Conservation (phyloP, 352 stramenopile genomes). For the Phytophthora cajani region DNA sequence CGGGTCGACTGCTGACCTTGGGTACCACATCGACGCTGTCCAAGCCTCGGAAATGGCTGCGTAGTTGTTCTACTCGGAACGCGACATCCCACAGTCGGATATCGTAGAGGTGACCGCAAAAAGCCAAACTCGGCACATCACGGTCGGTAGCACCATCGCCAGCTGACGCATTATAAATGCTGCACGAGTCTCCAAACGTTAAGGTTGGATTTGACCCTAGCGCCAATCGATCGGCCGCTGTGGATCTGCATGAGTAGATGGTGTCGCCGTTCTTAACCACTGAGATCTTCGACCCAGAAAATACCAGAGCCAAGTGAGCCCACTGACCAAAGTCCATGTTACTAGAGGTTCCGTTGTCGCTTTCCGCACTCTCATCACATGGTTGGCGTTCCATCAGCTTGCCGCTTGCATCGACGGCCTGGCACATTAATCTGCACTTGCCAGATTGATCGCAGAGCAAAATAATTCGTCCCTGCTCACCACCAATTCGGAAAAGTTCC, state of each 20-base stretch:
- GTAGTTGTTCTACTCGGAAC: conserved; percentile 59
- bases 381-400: conserved; percentile 11
- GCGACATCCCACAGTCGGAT: conserved; percentile 69
- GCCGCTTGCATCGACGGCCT: conserved; percentile 12
- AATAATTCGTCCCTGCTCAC: conserved; percentile 9
- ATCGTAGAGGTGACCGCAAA: conserved; percentile 58
- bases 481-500: conserved; percentile 39
- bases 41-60: conserved; percentile 59
- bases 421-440: conserved; percentile 19
- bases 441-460: conserved; percentile 25
- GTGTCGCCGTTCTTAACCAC: conserved; percentile 55
- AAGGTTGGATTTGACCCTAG: conserved; percentile 21
- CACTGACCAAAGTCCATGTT: conserved; percentile 40
- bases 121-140: conserved; percentile 5
- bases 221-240: conserved; percentile 4
- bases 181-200: conserved; percentile 24
- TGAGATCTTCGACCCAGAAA: conserved; percentile 40
- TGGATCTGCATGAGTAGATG: conserved; percentile 19
- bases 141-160: not conserved
- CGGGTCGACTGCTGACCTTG: conserved; percentile 25
- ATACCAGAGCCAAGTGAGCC: conserved; percentile 62
- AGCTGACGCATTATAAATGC: not conserved
- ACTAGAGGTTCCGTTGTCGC: not conserved
- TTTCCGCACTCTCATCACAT: conserved; percentile 1
- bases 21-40: conserved; percentile 34